Base-by-base conservation (phyloP, 139 green algal genomes). In the Pseudopediastrum boryanum region DNA sequence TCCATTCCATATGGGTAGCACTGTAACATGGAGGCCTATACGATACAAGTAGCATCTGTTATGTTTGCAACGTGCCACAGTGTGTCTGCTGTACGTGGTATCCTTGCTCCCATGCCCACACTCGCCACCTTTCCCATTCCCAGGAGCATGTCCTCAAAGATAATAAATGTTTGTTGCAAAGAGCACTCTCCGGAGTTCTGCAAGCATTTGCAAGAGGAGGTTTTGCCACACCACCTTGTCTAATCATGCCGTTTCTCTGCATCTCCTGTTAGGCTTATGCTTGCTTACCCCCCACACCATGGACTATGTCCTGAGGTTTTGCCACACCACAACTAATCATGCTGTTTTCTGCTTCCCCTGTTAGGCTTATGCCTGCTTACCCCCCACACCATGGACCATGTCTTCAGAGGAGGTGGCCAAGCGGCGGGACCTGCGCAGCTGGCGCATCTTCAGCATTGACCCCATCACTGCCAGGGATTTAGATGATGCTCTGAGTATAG, bases 391-490 rank as follows among this genome's bases (percentile, higher is more conserved):
- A 1, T 98, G 95, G 95, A 52, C 31, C 68, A 88, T 97, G 29
- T 61, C 80, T 3, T 33, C 83, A 4, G 83, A 89, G 46, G 94
- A 98, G 23, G 35, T 92, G 13, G 52, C 42, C 8, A 25, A 41
- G 6, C 75, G 96, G 7, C 79, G 81, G 23, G 96, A 99, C 87
- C 89, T 99, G 72, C 54, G 41, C 33, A 29, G 25, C 42, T 78
- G 77, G 33, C 82, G 92, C 72, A 78, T 96, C 25, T 96, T 96
- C 84, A 90, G 78, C 77, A 96, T 98, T 62, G 94, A 98, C 85
- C 94, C 94, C 0, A 85, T 85, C 63, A 95, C 90, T 16, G 93
- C 93, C 2, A 71, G 85, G 4, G 94, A 98, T 70, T 85, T 98
- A 51, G 94, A 98, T 65, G 94, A 98, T 63, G 94, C 94, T 0